Evolutionary conservation across 805 yeast species (phyloP), one percentile per base, ranked within the genome.

Genomic region (Ogataea pini): DNA sequence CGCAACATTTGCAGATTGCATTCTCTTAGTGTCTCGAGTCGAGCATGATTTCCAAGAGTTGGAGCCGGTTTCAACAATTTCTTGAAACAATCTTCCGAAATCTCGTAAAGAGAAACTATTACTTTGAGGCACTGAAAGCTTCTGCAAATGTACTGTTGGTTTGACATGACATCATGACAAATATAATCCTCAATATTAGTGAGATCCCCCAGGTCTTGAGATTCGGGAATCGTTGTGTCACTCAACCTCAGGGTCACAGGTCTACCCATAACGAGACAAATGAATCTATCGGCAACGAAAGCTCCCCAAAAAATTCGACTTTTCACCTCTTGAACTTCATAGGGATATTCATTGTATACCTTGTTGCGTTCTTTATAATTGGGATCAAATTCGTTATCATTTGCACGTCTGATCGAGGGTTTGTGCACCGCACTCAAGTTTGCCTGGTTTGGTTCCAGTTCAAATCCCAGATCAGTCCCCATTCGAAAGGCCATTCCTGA

Each of bases 221-320:
- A 73, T 50, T 78, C 83, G 0, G 83, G 80, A 12, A 81, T 78
- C 0, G 83, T 73, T 0, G 85, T 78, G 54, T 80, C 83, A 44
- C 77, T 72, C 40, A 77, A 68, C 57, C 79, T 79, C 44, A 82
- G 62, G 1, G 80, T 68, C 0, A 83, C 76, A 0, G 84, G 82
- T 42, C 85, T 64, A 1, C 86, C 86, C 48, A 82, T 63, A 38
- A 80, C 68, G 41, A 82, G 65, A 57, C 83, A 77, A 33, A 81
- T 79, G 55, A 80, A 79, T 58, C 80, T 84, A 59, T 82, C 86
- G 1, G 84, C 85, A 48, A 80, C 69, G 59, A 75, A 80, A 42
- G 82, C 74, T 2, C 86, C 86, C 86, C 86, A 82, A 60, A 78
- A 82, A 10, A 82, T 78, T 48, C 86, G 70, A 37, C 80, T 73